phyloP scores from a whole-genome alignment of 495 filamentous ascomycete genomes.

The Xylaria telfairii region DNA sequence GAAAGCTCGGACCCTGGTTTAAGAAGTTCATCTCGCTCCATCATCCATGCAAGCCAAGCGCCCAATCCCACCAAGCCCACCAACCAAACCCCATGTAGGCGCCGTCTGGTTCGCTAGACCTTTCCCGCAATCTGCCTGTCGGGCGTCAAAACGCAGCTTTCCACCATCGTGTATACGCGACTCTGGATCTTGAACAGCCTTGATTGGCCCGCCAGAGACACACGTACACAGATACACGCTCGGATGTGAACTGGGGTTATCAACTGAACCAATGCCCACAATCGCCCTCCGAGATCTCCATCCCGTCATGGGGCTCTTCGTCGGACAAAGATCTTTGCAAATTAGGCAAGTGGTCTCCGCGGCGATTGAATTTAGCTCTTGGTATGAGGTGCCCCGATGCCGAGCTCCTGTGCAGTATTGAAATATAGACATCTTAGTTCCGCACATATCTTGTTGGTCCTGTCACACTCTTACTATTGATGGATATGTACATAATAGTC shows the following conservation, averaged over 20 bases:
- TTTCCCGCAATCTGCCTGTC: constrained; percentile 15
- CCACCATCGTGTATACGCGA: constrained; percentile 18
- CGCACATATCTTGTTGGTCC: constrained; percentile 8
- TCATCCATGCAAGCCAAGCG: constrained; percentile 24
- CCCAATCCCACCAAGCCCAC: constrained; percentile 9
- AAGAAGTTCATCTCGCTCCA: background rate
- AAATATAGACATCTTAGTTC: constrained; percentile 23
- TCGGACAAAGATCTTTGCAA: constrained; percentile 17
- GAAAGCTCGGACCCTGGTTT: background rate
- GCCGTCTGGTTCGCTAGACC: constrained; percentile 13
- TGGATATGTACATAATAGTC: constrained; percentile 9
- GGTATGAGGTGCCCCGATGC: background rate
- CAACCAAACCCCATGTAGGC: background rate
- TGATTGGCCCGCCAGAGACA: constrained; percentile 6
- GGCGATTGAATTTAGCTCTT: background rate
- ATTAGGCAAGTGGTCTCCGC: constrained; percentile 22
- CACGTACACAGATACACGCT: constrained; percentile 5
- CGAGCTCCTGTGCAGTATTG: background rate
- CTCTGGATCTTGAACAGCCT: background rate
- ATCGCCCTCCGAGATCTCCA: constrained; percentile 16
- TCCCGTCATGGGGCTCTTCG: constrained; percentile 17
- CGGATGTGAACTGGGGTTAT: background rate
- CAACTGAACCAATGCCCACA: constrained; percentile 1
- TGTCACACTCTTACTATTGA: background rate
- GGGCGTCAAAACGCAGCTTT: constrained; percentile 15